These are phyloP conservation scores for Lasiodiplodia theobromae DNA, from an alignment of 2,329 filamentous ascomycete species.

Conservation along the genomic window DNA sequence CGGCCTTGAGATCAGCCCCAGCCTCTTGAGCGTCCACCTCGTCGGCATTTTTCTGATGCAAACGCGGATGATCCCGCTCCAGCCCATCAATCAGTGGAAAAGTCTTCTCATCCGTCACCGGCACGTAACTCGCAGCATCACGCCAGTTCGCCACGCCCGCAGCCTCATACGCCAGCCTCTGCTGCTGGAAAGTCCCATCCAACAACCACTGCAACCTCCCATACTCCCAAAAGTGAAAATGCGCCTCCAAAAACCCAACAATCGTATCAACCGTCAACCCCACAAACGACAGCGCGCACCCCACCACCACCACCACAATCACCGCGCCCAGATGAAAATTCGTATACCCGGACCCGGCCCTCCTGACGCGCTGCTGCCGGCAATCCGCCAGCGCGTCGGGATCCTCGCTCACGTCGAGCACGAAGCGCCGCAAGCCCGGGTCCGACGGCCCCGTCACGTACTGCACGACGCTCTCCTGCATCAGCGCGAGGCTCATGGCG, in stretches of 20 bases:
- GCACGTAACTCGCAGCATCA: background rate
- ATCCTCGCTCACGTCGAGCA: background rate
- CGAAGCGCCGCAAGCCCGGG: background rate
- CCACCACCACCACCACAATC: background rate
- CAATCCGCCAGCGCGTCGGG: background rate
- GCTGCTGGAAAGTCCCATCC: conserved; percentile 5
- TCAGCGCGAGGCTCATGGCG: conserved; percentile 79
- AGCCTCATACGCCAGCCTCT: background rate
- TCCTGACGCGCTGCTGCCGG: background rate
- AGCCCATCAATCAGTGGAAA: conserved; percentile 7
- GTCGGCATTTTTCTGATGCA: background rate
- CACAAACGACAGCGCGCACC: background rate
- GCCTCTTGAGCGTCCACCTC: background rate
- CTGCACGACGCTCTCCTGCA: conserved; percentile 75
- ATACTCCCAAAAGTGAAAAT: background rate
- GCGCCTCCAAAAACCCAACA: background rate
- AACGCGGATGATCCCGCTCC: background rate
- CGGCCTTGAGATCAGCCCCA: background rate
- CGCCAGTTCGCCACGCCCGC: background rate
- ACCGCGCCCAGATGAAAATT: background rate
- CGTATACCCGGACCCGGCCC: background rate
- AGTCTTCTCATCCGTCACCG: background rate
- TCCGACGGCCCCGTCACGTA: conserved; percentile 56
- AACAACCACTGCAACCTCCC: conserved; percentile 1
- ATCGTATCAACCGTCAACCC: background rate